Conservation (phyloP, 2,329 filamentous ascomycete genomes). For the Colletotrichum ledebouriae region DNA sequence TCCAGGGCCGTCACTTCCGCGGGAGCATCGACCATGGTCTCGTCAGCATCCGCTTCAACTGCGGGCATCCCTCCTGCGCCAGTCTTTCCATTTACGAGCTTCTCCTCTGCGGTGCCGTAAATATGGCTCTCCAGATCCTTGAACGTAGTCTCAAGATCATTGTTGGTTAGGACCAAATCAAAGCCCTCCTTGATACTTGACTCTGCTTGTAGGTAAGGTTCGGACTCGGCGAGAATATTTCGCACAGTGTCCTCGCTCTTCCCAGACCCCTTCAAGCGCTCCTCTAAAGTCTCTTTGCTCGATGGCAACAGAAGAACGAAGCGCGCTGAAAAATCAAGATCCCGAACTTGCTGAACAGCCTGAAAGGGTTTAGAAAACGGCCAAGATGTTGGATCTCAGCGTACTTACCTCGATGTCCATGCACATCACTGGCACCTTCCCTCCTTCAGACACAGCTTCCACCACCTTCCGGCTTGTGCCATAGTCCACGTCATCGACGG, state of each 20-base stretch:
- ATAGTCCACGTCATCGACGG: conserved; percentile 63
- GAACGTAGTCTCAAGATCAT: conserved; percentile 38
- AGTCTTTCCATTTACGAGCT: conserved; percentile 12
- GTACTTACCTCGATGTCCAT: conserved; percentile 65
- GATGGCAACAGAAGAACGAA: conserved; percentile 67
- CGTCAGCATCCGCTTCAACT: conserved; percentile 14
- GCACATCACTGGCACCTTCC: conserved; percentile 71
- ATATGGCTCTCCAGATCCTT: conserved; percentile 35
- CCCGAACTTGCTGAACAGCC: conserved; percentile 70
- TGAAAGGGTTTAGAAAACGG: conserved; percentile 46
- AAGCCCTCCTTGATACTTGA: conserved; percentile 32
- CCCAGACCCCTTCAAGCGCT: conserved; percentile 48
- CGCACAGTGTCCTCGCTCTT: conserved; percentile 46
- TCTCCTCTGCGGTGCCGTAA: conserved; percentile 21
- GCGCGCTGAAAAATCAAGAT: conserved; percentile 68
- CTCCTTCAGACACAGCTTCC: conserved; percentile 63
- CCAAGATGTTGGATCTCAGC: not conserved
- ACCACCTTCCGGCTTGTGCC: conserved; percentile 69
- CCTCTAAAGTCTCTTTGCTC: conserved; percentile 44
- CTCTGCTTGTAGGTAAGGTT: conserved; percentile 46
- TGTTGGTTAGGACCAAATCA: conserved; percentile 40
- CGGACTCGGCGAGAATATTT: conserved; percentile 44
- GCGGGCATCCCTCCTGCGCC: conserved; percentile 2
- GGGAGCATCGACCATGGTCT: conserved; percentile 32
- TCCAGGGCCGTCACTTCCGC: not conserved